Evolutionary conservation across 805 yeast genomes (phyloP), one percentile per base, ranked within the genome.

Genomic region (Cyberlindnera japonica): DNA sequence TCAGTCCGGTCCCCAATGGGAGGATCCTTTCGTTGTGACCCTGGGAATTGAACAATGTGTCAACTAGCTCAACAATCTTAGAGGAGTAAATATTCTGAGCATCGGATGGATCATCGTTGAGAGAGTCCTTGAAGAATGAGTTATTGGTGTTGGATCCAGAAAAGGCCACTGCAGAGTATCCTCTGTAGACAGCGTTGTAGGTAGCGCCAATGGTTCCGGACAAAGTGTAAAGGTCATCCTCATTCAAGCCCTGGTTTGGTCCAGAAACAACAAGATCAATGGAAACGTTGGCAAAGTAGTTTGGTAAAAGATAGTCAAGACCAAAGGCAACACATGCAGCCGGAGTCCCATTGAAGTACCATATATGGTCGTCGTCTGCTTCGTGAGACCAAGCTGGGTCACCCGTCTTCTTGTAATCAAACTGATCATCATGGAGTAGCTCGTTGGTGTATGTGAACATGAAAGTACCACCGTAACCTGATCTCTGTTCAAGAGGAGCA

Each of bases 71-170:
- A 22, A 63, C 65, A 25, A 71, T 58, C 50, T 61, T 59, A 29
- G 61, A 51, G 28, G 76, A 64, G 49, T 71, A 69, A 40, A 74
- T 72, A 58, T 72, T 72, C 28, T 69, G 59, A 32, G 73, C 64
- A 35, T 62, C 62, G 29, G 50, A 43, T 35, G 68, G 57, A 52
- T 72, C 72, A 22, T 64, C 64, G 51, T 91, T 90, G 62, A 95
- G 87, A 55, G 97, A 89, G 58, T 98, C 98, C 0, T 67, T 91
- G 47, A 83, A 80, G 50, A 75, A 79, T 20, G 77, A 81, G 38
- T 50, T 88, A 15, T 58, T 91, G 4, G 54, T 16, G 51, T 71
- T 69, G 26, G 76, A 61, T 35, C 77, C 79, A n/a, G 76, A 71
- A 55, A 74, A 64, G 9, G 78, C 77, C 53, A 73, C 56, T 6